Evolutionary conservation across 371 early-diverging fungal species (phyloP).

Genomic region (Basidiobolus meristosporus): DNA sequence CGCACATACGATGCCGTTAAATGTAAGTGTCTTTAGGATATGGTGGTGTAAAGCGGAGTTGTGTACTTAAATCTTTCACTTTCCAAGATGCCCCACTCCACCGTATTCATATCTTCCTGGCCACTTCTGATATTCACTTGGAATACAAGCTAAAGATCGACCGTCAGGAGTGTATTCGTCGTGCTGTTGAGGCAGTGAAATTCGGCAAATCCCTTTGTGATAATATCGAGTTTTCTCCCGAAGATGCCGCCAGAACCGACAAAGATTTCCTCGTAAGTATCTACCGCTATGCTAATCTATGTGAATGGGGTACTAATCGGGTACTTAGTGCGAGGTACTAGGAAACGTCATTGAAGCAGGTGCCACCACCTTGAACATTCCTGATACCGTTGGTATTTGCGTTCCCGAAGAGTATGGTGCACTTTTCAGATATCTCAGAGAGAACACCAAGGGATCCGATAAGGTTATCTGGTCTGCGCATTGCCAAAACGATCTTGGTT

Average conservation of each 20-base stretch:
- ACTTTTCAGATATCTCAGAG: conserved; percentile 58
- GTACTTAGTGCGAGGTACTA: background rate
- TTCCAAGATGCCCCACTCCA: conserved; percentile 45
- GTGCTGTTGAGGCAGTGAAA: conserved; percentile 65
- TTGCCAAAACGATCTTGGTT: conserved; percentile 92
- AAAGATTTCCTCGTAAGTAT: conserved; percentile 68
- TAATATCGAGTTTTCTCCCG: conserved; percentile 87
- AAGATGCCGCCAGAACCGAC: conserved; percentile 86
- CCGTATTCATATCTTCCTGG: conserved; percentile 87
- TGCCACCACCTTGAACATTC: conserved; percentile 88
- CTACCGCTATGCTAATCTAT: conserved; percentile 77
- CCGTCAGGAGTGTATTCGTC: conserved; percentile 68
- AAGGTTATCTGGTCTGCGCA: conserved; percentile 77
- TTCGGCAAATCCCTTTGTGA: conserved; percentile 56
- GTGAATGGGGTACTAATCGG: conserved; percentile 20
- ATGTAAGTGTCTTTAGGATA: background rate
- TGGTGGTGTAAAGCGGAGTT: background rate
- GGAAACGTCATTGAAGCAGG: conserved; percentile 36
- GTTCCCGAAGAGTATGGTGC: conserved; percentile 70
- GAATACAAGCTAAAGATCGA: conserved; percentile 79
- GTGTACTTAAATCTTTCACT: background rate
- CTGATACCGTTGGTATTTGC: conserved; percentile 8
- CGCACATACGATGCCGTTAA: conserved; percentile 77
- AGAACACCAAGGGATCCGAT: conserved; percentile 54
- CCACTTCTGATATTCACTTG: conserved; percentile 90